phyloP scores from a whole-genome alignment of 2,329 filamentous ascomycete species.

The Alternaria consortialis region DNA sequence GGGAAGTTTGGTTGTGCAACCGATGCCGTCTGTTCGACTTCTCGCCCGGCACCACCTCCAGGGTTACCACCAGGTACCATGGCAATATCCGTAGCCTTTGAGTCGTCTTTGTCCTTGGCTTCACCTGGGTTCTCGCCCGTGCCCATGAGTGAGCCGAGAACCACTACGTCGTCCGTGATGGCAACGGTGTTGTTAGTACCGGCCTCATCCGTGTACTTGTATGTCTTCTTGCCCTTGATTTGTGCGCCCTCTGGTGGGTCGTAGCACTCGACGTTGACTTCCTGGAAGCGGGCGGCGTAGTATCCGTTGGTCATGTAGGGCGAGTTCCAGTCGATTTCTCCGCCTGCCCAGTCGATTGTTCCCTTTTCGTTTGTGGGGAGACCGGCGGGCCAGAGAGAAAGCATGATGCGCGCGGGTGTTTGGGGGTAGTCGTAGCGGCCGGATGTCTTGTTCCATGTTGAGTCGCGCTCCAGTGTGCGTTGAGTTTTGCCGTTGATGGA shows the following conservation, averaged over 20 bases:
- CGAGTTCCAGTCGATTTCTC: conserved; percentile 85
- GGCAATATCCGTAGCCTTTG: conserved; percentile 47
- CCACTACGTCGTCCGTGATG: conserved; percentile 76
- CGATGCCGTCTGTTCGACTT: conserved; percentile 33
- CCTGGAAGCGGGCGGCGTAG: conserved; percentile 82
- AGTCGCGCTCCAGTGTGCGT: conserved; percentile 75
- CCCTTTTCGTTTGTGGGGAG: conserved; percentile 79
- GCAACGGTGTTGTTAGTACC: conserved; percentile 79
- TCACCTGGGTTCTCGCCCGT: conserved; percentile 76
- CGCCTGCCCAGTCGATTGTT: conserved; percentile 91
- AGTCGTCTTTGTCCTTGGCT: conserved; percentile 43
- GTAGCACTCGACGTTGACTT: conserved; percentile 88
- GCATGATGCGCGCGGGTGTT: conserved; percentile 87
- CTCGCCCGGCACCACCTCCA: conserved; percentile 59
- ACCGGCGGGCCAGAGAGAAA: conserved; percentile 96
- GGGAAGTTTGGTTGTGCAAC: not conserved
- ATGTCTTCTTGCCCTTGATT: conserved; percentile 68
- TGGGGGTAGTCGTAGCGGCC: conserved; percentile 90
- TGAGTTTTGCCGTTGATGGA: conserved; percentile 80
- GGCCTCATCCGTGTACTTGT: conserved; percentile 72
- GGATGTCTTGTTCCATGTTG: conserved; percentile 86
- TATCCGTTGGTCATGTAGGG: conserved; percentile 86
- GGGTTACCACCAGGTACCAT: conserved; percentile 67
- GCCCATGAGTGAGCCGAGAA: conserved; percentile 81
- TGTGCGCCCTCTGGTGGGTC: conserved; percentile 77